Conservation (phyloP, 768 basidiomycete species). For the Boletus patriciae region DNA sequence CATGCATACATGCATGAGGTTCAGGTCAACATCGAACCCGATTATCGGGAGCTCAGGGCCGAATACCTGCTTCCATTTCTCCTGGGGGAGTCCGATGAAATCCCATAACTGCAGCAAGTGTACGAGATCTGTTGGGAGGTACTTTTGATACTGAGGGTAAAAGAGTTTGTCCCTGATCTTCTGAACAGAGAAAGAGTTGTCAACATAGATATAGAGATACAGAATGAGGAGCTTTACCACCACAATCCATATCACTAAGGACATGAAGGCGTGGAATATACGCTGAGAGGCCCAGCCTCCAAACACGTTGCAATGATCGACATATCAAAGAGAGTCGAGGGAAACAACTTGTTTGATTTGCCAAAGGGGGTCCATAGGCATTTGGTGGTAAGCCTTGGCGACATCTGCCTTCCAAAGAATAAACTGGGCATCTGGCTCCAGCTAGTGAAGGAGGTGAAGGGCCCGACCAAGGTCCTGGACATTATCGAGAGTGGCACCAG, state of each 20-base stretch:
- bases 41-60: not conserved
- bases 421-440: not conserved
- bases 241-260: slow-evolving; percentile 33
- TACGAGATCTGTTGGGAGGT: not conserved
- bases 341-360: slow-evolving; percentile 41
- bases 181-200: slow-evolving; percentile 25
- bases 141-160: not conserved
- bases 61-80: too few species aligned
- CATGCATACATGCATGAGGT: slow-evolving; percentile 22
- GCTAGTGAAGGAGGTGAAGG: fast-evolving
- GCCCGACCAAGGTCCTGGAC: slow-evolving; percentile 32
- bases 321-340: slow-evolving; percentile 7
- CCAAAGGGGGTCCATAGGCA: slow-evolving; percentile 42
- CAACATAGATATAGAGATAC: slow-evolving; percentile 27
- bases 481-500: slow-evolving; percentile 34
- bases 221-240: slow-evolving; percentile 15
- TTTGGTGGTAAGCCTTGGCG: slow-evolving; percentile 33
- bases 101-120: too few species aligned
- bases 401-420: slow-evolving; percentile 39
- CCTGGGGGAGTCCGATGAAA: too few species aligned
- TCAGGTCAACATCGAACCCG: slow-evolving; percentile 22
- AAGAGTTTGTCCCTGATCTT: not conserved
- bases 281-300: slow-evolving; percentile 18
- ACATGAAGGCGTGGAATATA: slow-evolving; percentile 34
- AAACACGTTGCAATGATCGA: slow-evolving; percentile 30